Conservation (phyloP, 1,284 basidiomycete genomes). For the Tetrapyrgos nigripes region DNA sequence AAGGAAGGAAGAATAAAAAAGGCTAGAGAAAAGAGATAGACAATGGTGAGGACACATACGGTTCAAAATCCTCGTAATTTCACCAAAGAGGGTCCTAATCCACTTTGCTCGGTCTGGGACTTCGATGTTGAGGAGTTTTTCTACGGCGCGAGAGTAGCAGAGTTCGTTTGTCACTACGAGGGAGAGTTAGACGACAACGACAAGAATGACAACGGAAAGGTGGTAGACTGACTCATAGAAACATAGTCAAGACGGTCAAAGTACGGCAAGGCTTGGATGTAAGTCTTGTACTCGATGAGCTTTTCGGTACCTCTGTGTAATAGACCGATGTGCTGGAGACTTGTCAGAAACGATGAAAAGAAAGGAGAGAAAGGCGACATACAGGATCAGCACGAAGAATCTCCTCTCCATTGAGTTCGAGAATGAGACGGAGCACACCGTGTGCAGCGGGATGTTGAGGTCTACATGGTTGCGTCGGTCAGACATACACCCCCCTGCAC, state of each 20-base stretch:
- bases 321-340: slow-evolving; percentile 87
- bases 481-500: not conserved
- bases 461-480: slow-evolving; percentile 41
- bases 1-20: not conserved
- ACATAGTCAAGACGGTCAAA: slow-evolving; percentile 99
- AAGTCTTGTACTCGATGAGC: slow-evolving; percentile 99
- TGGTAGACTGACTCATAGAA: slow-evolving; percentile 90
- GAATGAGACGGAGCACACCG: slow-evolving; percentile 96
- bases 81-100: slow-evolving; percentile 97
- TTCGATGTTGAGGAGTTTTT: slow-evolving; percentile 98
- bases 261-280: slow-evolving; percentile 98
- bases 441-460: slow-evolving; percentile 99
- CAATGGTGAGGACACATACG: no score
- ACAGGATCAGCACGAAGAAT: slow-evolving; percentile 92
- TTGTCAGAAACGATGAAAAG: not conserved
- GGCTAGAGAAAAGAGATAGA: slow-evolving; percentile 6
- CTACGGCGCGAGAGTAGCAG: slow-evolving; percentile 96
- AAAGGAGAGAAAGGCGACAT: slow-evolving; percentile 33
- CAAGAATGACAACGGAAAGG: not conserved
- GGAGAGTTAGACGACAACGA: not conserved
- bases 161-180: slow-evolving; percentile 92
- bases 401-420: slow-evolving; percentile 98
- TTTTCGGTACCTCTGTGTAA: slow-evolving; percentile 99
- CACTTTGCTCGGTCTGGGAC: slow-evolving; percentile 99
- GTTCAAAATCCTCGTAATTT: slow-evolving; percentile 96